Percentiles rank a stretch among this genome's conserved stretches.
Evolutionary conservation across 306 rosid genomes (phyloP).

Genomic region (Trifolium subterraneum): DNA sequence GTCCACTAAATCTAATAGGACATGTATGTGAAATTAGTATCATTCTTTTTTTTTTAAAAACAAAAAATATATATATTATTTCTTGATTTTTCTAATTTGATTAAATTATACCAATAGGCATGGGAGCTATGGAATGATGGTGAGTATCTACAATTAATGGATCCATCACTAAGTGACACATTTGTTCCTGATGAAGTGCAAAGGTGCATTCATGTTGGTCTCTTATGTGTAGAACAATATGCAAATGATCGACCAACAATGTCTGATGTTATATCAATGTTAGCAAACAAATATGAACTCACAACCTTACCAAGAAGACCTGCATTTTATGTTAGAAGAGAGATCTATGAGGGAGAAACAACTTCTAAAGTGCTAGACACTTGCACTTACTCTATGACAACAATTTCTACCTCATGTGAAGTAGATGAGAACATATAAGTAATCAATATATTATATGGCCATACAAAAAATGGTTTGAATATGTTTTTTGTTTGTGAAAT

Average conservation of each 20-base stretch:
- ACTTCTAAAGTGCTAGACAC: background rate
- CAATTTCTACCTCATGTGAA: background rate
- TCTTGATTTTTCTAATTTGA: background rate
- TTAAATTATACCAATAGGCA: conserved; percentile 13
- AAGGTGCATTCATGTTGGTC: conserved; percentile 38
- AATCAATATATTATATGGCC: too few relatives aligned
- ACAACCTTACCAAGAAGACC: conserved; percentile 30
- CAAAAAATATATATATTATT: background rate
- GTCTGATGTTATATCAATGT: conserved; percentile 16
- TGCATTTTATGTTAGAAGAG: conserved; percentile 20
- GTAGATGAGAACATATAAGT: background rate
- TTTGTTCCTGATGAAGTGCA: conserved; percentile 15
- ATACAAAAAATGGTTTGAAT: background rate
- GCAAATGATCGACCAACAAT: conserved; percentile 36
- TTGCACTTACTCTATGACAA: background rate
- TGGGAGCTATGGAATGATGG: conserved; percentile 38
- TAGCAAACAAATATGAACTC: conserved; percentile 35
- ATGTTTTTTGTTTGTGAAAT: background rate
- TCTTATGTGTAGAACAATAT: conserved; percentile 24
- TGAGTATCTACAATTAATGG: background rate
- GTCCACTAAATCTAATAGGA: background rate
- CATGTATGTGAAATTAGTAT: background rate
- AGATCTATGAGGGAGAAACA: background rate
- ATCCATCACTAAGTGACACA: conserved; percentile 7
- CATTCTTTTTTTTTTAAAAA: background rate